phyloP scores from a whole-genome alignment of 305 asterid genomes.

The Fraxinus platypoda region DNA sequence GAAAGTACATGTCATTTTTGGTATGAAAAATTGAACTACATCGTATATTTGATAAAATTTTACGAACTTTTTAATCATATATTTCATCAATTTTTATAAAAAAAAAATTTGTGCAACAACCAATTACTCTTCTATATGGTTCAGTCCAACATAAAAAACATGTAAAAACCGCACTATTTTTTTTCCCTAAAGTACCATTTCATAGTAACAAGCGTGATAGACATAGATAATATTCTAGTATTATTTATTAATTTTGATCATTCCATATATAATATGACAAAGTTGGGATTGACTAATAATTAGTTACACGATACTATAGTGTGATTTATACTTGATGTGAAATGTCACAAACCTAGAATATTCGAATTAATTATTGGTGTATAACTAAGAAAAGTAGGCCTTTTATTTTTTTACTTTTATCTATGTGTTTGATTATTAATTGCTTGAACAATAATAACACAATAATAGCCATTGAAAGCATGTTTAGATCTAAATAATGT shows the following conservation, averaged over 20 bases:
- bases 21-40: background rate
- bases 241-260: background rate
- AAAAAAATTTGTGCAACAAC: no score
- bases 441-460: background rate
- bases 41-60: background rate
- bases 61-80: background rate
- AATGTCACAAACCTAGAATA: background rate
- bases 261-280: background rate
- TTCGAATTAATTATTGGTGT: background rate
- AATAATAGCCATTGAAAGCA: background rate
- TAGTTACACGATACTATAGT: background rate
- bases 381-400: background rate
- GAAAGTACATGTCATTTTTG: background rate
- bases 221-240: background rate
- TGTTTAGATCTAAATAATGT: background rate
- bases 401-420: background rate
- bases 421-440: background rate
- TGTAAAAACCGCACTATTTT: background rate
- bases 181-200: no score
- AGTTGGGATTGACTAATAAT: background rate
- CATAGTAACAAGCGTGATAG: background rate
- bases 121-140: no score
- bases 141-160: background rate
- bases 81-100: no score
- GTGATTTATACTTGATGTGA: background rate